Conservation (phyloP, 2,329 filamentous ascomycete species). For the Colletotrichum gloeosporioides region DNA sequence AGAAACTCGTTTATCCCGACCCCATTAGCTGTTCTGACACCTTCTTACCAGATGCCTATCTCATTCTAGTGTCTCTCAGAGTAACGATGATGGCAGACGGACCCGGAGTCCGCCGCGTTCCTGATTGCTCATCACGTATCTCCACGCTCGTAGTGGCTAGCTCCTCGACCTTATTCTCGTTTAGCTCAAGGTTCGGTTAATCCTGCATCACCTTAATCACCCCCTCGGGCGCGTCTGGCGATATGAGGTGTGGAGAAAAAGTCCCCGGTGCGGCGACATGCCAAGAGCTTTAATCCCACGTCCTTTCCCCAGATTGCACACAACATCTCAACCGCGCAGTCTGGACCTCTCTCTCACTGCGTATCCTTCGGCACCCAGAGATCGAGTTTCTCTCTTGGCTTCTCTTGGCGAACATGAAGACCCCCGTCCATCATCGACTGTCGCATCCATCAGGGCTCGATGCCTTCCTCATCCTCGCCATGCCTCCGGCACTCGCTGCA, state of each 20-base stretch:
- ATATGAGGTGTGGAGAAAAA: not conserved
- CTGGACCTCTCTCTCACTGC: not conserved
- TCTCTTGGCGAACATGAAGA: not conserved
- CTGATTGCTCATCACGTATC: not conserved
- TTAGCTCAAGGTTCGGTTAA: not conserved
- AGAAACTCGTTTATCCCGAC: not conserved
- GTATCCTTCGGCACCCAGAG: not conserved
- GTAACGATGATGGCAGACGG: not conserved
- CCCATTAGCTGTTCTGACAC: not conserved
- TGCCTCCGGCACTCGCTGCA: not conserved
- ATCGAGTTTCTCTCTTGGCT: not conserved
- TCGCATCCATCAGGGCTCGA: not conserved
- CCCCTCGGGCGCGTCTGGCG: not conserved
- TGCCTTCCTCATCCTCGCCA: conserved; percentile 2
- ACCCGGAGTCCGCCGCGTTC: not conserved
- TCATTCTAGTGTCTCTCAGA: not conserved
- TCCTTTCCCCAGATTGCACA: conserved; percentile 5
- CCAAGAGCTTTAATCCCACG: conserved; percentile 14
- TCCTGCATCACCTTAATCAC: not conserved
- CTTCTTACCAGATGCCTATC: not conserved
- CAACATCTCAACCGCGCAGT: not conserved
- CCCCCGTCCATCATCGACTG: not conserved
- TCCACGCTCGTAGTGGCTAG: not conserved
- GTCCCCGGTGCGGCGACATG: not conserved
- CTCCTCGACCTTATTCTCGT: not conserved